Percentiles rank a stretch among this genome's conserved stretches.
Conservation (phyloP, 169 alveolate species). For the Cyclospora cayetanensis region DNA sequence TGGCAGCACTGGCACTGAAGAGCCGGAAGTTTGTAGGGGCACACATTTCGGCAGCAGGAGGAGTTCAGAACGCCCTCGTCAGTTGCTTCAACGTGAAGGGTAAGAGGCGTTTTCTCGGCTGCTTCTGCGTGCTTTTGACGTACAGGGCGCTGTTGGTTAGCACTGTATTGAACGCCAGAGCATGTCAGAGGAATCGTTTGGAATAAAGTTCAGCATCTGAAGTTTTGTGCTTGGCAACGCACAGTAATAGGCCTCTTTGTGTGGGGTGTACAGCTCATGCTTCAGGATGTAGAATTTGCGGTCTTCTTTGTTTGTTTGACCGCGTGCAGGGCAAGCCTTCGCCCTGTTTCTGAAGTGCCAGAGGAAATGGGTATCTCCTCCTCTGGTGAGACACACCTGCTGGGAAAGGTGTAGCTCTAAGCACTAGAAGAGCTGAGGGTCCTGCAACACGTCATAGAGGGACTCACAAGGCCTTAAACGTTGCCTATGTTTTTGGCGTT, state of each 20-base stretch:
- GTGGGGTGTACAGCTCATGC: background rate
- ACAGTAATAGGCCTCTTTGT: background rate
- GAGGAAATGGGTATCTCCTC: constrained; percentile 89
- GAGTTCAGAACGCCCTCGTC: constrained; percentile 84
- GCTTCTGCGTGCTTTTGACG: background rate
- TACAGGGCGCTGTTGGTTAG: background rate
- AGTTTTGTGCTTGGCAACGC: background rate
- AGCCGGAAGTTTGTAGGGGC: constrained; percentile 88
- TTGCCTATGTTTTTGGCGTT: background rate
- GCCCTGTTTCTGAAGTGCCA: constrained; percentile 90
- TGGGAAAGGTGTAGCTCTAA: background rate
- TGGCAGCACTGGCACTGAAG: constrained; percentile 61
- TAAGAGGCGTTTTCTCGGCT: background rate
- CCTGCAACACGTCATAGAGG: background rate
- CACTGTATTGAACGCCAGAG: background rate
- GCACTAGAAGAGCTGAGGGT: too few species aligned
- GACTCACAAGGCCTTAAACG: background rate
- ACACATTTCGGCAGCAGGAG: constrained; percentile 91
- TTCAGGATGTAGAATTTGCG: background rate
- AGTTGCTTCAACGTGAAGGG: constrained; percentile 87
- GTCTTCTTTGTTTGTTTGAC: background rate
- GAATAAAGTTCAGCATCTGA: background rate
- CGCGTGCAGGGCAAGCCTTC: constrained; percentile 85
- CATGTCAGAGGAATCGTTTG: background rate
- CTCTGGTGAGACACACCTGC: constrained; percentile 73